phyloP scores from a whole-genome alignment of 2,329 filamentous ascomycete species.

The Rhexocercosporidium sp. region DNA sequence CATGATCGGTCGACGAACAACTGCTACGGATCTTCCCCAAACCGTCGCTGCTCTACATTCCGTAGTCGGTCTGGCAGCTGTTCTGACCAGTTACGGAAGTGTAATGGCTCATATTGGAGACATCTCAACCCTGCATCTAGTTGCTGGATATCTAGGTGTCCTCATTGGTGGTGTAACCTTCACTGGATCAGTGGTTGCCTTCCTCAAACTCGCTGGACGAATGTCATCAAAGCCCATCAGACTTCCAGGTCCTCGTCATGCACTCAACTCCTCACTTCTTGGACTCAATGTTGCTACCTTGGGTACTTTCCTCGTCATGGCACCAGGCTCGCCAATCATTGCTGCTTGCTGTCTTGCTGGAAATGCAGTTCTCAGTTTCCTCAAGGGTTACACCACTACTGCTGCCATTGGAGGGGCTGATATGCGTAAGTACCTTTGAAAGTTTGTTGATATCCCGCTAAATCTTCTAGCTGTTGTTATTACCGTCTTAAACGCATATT shows the following conservation, averaged over 20 bases:
- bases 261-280: slow-evolving; percentile 76
- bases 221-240: slow-evolving; percentile 80
- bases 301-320: slow-evolving; percentile 82
- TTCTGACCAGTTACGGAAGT: slow-evolving; percentile 86
- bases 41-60: slow-evolving; percentile 90
- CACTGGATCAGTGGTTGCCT: slow-evolving; percentile 88
- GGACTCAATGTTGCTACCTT: slow-evolving; percentile 81
- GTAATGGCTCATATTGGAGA: slow-evolving; percentile 76
- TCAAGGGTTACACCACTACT: slow-evolving; percentile 87
- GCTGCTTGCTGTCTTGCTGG: slow-evolving; percentile 79
- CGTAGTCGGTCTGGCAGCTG: slow-evolving; percentile 86
- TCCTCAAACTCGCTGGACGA: slow-evolving; percentile 81
- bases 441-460: slow-evolving; percentile 21
- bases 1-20: slow-evolving; percentile 84
- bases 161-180: slow-evolving; percentile 89
- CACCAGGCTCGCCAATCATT: slow-evolving; percentile 77
- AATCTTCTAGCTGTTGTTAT: slow-evolving; percentile 72
- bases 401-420: slow-evolving; percentile 91
- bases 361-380: slow-evolving; percentile 78
- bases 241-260: slow-evolving; percentile 73
- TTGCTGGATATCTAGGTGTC: slow-evolving; percentile 85
- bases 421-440: slow-evolving; percentile 64
- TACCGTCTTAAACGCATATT: slow-evolving; percentile 89
- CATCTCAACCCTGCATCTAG: slow-evolving; percentile 79
- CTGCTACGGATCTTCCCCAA: slow-evolving; percentile 85